Conservation (phyloP, 1,139 yeast genomes). For the Scheffersomyces stambukii region DNA sequence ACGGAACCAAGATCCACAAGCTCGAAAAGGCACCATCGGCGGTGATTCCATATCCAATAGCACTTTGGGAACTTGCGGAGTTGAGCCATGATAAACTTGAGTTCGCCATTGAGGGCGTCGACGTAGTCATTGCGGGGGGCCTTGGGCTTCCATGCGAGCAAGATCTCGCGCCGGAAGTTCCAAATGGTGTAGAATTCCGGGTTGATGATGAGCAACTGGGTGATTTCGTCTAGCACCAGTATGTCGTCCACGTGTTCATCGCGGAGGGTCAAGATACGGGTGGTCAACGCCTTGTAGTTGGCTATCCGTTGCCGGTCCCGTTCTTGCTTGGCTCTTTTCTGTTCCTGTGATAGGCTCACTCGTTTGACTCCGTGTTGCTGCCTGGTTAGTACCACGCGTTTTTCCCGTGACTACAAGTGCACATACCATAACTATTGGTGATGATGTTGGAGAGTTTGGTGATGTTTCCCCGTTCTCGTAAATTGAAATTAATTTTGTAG, state of each 20-base stretch:
- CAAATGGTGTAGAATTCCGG: conserved; percentile 90
- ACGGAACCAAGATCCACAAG: conserved; percentile 42
- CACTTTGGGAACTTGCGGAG: conserved; percentile 76
- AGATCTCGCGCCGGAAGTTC: conserved; percentile 81
- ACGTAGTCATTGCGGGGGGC: conserved; percentile 22
- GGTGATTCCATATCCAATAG: conserved; percentile 96
- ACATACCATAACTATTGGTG: too few relatives aligned
- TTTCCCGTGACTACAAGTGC: too few relatives aligned
- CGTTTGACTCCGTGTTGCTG: conserved; percentile 73
- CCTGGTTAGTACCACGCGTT: background rate
- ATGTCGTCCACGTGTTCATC: conserved; percentile 25
- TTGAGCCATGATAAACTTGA: conserved; percentile 54
- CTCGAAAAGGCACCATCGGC: conserved; percentile 73
- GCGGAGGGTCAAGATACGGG: conserved; percentile 37
- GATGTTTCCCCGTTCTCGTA: too few relatives aligned
- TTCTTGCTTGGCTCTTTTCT: conserved; percentile 47
- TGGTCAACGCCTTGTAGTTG: conserved; percentile 47
- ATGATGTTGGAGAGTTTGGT: too few relatives aligned
- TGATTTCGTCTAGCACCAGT: conserved; percentile 43
- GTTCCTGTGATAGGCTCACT: conserved; percentile 53
- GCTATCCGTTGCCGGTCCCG: conserved; percentile 53
- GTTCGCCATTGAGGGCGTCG: conserved; percentile 50
- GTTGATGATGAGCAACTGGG: conserved; percentile 56
- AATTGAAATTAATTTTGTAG: too few relatives aligned
- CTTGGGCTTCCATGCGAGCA: conserved; percentile 27